Percentiles rank a stretch among this genome's conserved stretches.
These are phyloP conservation scores for Peribolospora kevripleyi DNA, from an alignment of 768 basidiomycete genomes.

Conservation along the genomic window DNA sequence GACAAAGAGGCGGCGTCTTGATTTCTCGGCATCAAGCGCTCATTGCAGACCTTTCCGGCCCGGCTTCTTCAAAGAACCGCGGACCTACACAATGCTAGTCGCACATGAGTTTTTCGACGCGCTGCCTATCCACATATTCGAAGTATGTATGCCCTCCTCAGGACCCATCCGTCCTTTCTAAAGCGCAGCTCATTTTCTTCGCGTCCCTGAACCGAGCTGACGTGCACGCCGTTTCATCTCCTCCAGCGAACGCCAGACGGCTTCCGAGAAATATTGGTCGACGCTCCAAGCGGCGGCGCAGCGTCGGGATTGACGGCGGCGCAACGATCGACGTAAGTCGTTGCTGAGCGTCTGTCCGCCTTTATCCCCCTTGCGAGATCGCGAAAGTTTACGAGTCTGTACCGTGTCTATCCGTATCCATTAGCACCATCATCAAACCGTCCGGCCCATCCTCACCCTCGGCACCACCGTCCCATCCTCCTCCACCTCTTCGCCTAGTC, in stretches of 20 bases:
- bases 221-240: background rate
- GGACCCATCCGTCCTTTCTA: conserved; percentile 4
- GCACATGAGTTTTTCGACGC: conserved; percentile 99
- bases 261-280: conserved; percentile 67
- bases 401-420: no score
- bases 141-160: conserved; percentile 26
- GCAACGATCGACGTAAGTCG: no score
- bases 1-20: background rate
- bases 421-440: no score
- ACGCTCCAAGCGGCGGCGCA: conserved; percentile 13
- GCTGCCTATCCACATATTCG: conserved; percentile 66
- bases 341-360: background rate
- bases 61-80: background rate
- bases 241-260: conserved; percentile 45
- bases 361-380: no score
- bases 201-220: background rate
- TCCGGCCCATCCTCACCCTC: conserved; percentile 8
- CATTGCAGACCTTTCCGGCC: no score
- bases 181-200: background rate
- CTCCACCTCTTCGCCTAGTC: conserved; percentile 34
- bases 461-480: conserved; percentile 11
- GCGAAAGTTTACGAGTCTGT: no score
- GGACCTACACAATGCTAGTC: conserved; percentile 52
- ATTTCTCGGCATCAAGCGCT: conserved; percentile 13
- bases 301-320: background rate